Evolutionary conservation across 768 basidiomycete genomes (phyloP), one percentile per base, ranked within the genome.

Genomic region (Paxillus ammoniavirescens): DNA sequence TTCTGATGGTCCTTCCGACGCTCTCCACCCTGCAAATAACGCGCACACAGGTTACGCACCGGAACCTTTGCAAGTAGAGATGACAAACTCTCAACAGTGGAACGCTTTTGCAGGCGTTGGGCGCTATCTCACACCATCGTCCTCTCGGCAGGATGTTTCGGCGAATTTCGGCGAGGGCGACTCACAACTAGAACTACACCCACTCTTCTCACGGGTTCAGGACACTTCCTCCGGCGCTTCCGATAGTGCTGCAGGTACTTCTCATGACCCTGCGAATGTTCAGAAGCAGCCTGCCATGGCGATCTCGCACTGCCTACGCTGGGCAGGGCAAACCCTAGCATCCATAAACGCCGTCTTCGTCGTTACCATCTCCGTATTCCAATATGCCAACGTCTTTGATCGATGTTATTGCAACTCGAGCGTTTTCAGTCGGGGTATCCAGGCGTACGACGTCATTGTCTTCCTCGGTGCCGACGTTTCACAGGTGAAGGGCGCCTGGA

Each of bases 401-500:
- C 60, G 52, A 2, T 73, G 72, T 45, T 73, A 58, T 15, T 73
- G 72, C 33, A 58, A 67, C 35, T 61, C 69, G 21, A 69, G 61
- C 40, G 58, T 68, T 4, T 49, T 52, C 2, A 43, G 35, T 0
- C 55, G 64, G 58, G 62, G 66, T 12, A 2, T 36, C 1, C 35
- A 28, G 0, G 72, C 73, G 2, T 77, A 66, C 46, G 44, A 65
- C 12, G 65, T 77, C 14, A 65, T 77, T 2, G 3, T 15, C 2
- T 18, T 49, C 0, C 3, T 1, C 3, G 0, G 6, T 1, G 50
- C 43, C 5, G 74, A 74, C 40, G 21, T 73, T 8, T 23, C 37
- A 7, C 31, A 50, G 41, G 70, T 71, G 61, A 64, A 52, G 36
- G 30, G 10, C 0, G 71, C 71, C 12, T 77, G 77, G 75, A 65